Evolutionary conservation across 495 filamentous ascomycete species (phyloP), one percentile per base, ranked within the genome.

Genomic region (Cryomyces antarcticus): DNA sequence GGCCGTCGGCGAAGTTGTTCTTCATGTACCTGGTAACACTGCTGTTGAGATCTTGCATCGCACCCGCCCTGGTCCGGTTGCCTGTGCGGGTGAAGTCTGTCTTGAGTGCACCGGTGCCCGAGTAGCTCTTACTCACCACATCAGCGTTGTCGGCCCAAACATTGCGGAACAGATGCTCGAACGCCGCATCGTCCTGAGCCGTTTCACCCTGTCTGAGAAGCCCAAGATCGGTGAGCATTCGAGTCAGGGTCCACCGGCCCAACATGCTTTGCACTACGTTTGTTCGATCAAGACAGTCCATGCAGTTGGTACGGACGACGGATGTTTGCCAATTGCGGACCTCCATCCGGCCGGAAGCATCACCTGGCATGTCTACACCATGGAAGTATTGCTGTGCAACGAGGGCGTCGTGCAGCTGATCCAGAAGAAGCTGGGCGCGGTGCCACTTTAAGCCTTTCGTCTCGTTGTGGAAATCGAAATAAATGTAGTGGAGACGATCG

Each of bases 111-210:
- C 89, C 89, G 5, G 89, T 95, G 36, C 89, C 89, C 7, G 88
- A 86, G 56, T 97, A 97, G 1, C 81, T 73, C 46, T 78, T 80
- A 27, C 83, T 88, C 24, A 97, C 89, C 11, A 84, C 79, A 53
- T 97, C 89, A 27, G 89, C 89, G 57, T 97, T 97, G 60, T 97
- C 89, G 31, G 89, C 89, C 89, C 89, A 97, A 30, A 93, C 68
- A 55, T 95, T 94, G 13, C 88, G 80, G 71, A 94, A 97, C 30
- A 93, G 58, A 51, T 76, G 62, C 55, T 89, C 85, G 54, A 97
- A 96, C 5, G 66, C 72, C 7, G 67, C 57, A 49, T 93, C 85
- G 49, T 78, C 75, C 37, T 73, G 70, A 10, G 75, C 71, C 11
- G 64, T 70, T 46, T 88, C 74, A 38, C 83, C 83, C 5, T 68